A percentile compares a stretch with the other conserved stretches of the same genome.
Conservation (phyloP, 2,329 filamentous ascomycete genomes). For the Penicillium fuscoglaucum region DNA sequence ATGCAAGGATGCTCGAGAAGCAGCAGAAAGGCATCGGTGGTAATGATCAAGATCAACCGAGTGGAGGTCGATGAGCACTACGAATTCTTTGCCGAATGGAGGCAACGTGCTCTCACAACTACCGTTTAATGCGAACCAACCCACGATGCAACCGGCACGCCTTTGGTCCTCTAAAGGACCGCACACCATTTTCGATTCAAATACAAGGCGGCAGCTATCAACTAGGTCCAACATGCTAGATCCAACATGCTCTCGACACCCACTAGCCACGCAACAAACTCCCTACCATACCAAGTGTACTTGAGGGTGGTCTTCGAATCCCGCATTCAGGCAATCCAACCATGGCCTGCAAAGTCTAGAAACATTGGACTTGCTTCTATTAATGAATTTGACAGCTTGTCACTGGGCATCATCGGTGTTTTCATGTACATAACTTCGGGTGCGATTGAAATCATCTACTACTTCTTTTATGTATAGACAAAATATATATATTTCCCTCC, state of each 20-base stretch:
- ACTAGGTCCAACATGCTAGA: neutral
- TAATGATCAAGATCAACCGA: constrained; percentile 27
- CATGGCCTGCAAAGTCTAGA: neutral
- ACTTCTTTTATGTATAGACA: neutral
- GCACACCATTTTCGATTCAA: neutral
- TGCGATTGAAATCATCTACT: neutral
- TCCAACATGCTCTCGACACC: neutral
- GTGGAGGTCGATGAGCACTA: constrained; percentile 17
- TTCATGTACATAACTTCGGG: neutral
- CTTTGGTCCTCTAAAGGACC: neutral
- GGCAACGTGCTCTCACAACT: neutral
- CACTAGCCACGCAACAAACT: neutral
- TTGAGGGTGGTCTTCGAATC: neutral
- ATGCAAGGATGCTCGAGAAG: constrained; percentile 44
- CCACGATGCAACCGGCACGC: neutral
- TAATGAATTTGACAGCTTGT: neutral
- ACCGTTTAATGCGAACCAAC: neutral
- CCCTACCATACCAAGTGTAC: neutral
- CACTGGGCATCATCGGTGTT: neutral
- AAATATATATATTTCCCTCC: neutral
- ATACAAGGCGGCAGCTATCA: neutral
- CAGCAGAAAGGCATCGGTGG: constrained; percentile 38
- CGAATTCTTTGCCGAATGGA: neutral
- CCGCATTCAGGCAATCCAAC: neutral
- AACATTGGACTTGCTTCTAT: neutral